Evolutionary conservation across 2,329 filamentous ascomycete species (phyloP), one percentile per base, ranked within the genome.

Genomic region (Hymenotorrendiella dingleyae): DNA sequence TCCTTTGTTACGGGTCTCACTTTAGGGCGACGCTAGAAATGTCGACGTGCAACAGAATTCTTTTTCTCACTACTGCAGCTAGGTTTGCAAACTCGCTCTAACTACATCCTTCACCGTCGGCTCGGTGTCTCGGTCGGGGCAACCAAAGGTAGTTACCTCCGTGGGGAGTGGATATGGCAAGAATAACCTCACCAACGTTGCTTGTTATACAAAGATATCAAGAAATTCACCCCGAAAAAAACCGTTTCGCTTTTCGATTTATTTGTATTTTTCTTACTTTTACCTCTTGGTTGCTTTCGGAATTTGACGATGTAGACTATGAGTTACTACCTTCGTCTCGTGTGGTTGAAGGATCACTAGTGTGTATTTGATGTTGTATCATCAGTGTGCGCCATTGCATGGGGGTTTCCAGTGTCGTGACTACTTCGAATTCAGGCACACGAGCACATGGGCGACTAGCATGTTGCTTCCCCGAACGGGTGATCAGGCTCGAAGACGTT

Each of bases 1-100:
- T 40, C 20, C 26, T 40, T 36, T 36, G 23, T 36, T 36, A 20
- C 40, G 9, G 33, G 33, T 34, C 27, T 37, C 32, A 43, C 19
- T 23, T 37, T 37, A 43, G 40, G 33, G 33, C 40, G 33, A 43
- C 40, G 40, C 40, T 43, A 43, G 16, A 43, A 43, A 43, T 43
- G 30, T 43, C 40, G 40, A 43, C 21, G 27, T 43, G 40, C 40
- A 43, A 43, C 40, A 34, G 21, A 42, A 42, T 36, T 16, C 9
- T 28, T 36, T 36, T 17, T 20, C 16, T 34, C 33, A 36, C 40
- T 43, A 43, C 40, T 43, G 40, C 40, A 43, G 40, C 26, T 36
- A 43, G 40, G 40, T 26, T 43, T 23, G 19, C 12, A 20, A 37
- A 27, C 33, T 30, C 19, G 19, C 16, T 37, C 23, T 36, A 32